A percentile compares a stretch with the other conserved stretches of the same genome.
phyloP scores from a whole-genome alignment of 345 rosid genomes.

The Ceriops decandra region DNA sequence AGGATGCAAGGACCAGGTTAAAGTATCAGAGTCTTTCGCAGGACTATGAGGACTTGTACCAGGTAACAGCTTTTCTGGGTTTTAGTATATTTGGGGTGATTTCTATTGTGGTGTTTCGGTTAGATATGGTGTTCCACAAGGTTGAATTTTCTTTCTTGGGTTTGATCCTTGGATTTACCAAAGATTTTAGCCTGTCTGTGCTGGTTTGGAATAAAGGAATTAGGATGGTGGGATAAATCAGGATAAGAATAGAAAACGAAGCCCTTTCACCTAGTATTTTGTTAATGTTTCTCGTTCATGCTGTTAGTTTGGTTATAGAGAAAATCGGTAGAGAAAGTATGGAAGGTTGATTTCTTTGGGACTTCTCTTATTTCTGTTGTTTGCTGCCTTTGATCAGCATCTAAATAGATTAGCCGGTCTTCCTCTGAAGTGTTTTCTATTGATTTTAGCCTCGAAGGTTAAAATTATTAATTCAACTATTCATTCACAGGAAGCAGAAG shows the following conservation, averaged over 20 bases:
- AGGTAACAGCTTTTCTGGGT: slow-evolving; percentile 41
- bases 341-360: neutral
- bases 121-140: slow-evolving; percentile 33
- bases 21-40: slow-evolving; percentile 57
- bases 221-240: neutral
- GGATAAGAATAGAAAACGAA: neutral
- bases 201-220: slow-evolving; percentile 3
- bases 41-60: slow-evolving; percentile 45
- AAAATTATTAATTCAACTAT: too few species aligned
- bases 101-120: slow-evolving; percentile 16
- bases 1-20: slow-evolving; percentile 42
- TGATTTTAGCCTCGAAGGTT: slow-evolving; percentile 3
- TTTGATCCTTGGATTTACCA: neutral
- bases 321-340: neutral
- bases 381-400: neutral
- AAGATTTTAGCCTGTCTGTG: neutral
- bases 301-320: slow-evolving; percentile 2
- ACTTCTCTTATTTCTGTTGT: neutral
- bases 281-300: neutral
- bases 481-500: slow-evolving; percentile 59
- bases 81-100: slow-evolving; percentile 11
- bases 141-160: slow-evolving; percentile 8
- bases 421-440: neutral
- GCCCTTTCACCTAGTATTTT: neutral
- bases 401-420: neutral